Evolutionary conservation across 225 moss, liverwort and hornwort genomes (phyloP).

Genomic region (Ulota crispa): DNA sequence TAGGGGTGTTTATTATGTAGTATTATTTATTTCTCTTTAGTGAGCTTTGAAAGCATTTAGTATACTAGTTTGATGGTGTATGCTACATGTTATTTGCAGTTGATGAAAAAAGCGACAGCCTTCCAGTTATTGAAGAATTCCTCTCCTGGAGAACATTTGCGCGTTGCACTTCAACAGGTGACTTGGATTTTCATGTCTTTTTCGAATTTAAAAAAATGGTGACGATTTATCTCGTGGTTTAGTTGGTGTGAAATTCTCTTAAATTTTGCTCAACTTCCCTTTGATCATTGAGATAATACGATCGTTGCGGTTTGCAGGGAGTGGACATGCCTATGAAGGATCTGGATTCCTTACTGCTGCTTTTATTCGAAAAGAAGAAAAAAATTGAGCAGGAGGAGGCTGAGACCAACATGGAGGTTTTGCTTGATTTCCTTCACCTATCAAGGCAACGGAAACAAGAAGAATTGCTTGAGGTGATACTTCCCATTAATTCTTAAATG

Average conservation of each 20-base stretch:
- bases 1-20: neutral
- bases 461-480: slow-evolving; percentile 62
- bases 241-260: neutral
- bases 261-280: neutral
- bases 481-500: too few species aligned
- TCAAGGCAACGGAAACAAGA: slow-evolving; percentile 73
- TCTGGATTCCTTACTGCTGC: slow-evolving; percentile 56
- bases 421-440: slow-evolving; percentile 80
- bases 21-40: neutral
- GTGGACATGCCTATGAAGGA: slow-evolving; percentile 78
- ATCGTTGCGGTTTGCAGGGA: slow-evolving; percentile 45
- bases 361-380: slow-evolving; percentile 72
- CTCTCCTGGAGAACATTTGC: slow-evolving; percentile 76
- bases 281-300: neutral
- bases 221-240: neutral
- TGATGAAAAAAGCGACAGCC: slow-evolving; percentile 77
- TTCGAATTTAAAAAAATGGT: neutral
- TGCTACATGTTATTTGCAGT: slow-evolving; percentile 34
- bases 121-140: slow-evolving; percentile 65
- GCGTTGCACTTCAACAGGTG: slow-evolving; percentile 84
- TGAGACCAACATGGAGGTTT: slow-evolving; percentile 84
- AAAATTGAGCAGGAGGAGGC: slow-evolving; percentile 89
- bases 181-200: neutral
- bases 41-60: neutral
- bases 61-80: neutral